phyloP scores from a whole-genome alignment of 2,329 filamentous ascomycete species.

The Diaporthe ilicicola region DNA sequence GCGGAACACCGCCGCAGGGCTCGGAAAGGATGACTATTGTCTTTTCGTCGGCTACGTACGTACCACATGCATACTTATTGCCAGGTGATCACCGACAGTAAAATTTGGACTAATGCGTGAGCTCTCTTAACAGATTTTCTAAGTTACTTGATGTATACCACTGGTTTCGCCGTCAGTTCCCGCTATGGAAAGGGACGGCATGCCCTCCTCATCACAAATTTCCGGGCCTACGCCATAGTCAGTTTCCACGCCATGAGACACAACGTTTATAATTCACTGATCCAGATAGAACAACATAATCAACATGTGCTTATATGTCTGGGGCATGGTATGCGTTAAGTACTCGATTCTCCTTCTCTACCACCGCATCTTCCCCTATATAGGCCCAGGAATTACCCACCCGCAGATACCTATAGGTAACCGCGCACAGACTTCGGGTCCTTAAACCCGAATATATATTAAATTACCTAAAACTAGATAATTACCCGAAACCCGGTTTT shows the following conservation, averaged over 20 bases:
- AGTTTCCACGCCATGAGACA: not conserved
- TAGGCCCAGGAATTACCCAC: too few relatives aligned
- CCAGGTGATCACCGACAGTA: too few relatives aligned
- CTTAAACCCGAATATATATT: too few relatives aligned
- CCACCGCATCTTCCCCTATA: not conserved
- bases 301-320: not conserved
- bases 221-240: not conserved
- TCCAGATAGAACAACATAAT: not conserved
- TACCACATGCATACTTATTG: too few relatives aligned
- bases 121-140: not conserved
- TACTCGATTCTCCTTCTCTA: not conserved
- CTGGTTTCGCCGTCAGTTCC: too few relatives aligned
- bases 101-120: not conserved
- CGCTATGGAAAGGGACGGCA: not conserved
- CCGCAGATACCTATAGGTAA: too few relatives aligned
- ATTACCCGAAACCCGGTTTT: too few relatives aligned
- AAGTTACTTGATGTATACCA: too few relatives aligned
- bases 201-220: not conserved
- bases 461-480: too few relatives aligned
- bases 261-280: not conserved
- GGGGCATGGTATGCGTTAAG: not conserved
- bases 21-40: constrained; percentile 4
- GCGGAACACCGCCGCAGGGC: too few relatives aligned
- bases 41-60: not conserved
- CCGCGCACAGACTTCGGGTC: too few relatives aligned